Evolutionary conservation across 75 land plant genomes (phyloP).

Genomic region (Pseudotsuga menziesii): DNA sequence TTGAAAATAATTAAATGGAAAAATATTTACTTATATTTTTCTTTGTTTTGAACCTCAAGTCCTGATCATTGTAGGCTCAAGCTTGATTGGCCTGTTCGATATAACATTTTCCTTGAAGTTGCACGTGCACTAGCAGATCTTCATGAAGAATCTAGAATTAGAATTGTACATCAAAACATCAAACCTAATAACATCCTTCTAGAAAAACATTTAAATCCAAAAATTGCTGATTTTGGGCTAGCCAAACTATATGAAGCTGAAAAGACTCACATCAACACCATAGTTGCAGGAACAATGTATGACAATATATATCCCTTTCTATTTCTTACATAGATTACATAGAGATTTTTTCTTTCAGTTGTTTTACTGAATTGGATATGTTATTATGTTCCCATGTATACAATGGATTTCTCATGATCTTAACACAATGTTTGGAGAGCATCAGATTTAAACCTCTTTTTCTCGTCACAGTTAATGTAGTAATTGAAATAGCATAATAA

Average conservation of each 20-base stretch:
- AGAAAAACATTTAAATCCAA: constrained; percentile 32
- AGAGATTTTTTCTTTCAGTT: not conserved
- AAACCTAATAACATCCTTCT: constrained; percentile 45
- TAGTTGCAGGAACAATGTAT: constrained; percentile 40
- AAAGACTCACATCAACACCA: constrained; percentile 30
- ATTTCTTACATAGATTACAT: not conserved
- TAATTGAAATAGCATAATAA: too few species aligned
- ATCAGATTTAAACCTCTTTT: not conserved
- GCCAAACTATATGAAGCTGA: constrained; percentile 35
- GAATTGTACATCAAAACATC: constrained; percentile 52
- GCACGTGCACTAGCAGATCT: constrained; percentile 56
- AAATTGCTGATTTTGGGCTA: constrained; percentile 54
- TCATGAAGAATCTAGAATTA: constrained; percentile 39
- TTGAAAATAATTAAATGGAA: too few species aligned
- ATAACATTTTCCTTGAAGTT: constrained; percentile 29
- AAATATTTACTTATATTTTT: too few species aligned
- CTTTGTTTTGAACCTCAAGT: not conserved
- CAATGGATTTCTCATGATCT: not conserved
- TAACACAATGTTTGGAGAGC: not conserved
- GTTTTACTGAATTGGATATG: not conserved
- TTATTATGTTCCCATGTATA: not conserved
- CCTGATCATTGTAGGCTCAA: not conserved
- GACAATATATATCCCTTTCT: not conserved
- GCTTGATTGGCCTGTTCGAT: constrained; percentile 40
- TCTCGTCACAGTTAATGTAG: too few species aligned